These are phyloP conservation scores for Rugosomyces carneus DNA, from an alignment of 1,284 basidiomycete genomes.

Conservation along the genomic window DNA sequence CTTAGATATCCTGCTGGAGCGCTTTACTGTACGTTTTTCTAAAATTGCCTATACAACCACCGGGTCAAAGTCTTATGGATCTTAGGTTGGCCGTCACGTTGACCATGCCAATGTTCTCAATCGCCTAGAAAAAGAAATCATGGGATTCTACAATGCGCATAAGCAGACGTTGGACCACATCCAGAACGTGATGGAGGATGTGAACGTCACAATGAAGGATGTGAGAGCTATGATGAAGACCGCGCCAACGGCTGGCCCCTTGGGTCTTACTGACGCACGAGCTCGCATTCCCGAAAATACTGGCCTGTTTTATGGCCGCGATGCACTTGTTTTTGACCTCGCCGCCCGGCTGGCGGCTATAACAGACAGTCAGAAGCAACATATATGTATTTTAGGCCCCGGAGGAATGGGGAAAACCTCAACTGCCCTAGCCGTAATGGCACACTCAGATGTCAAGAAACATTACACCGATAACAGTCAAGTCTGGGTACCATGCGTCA, in stretches of 20 bases:
- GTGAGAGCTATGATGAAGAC: neutral
- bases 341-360: neutral
- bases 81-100: constrained; percentile 4
- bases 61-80: neutral
- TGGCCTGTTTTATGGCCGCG: constrained; percentile 16
- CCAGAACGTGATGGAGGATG: neutral
- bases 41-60: neutral
- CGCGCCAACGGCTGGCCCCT: neutral
- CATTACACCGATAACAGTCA: neutral
- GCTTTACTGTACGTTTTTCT: constrained; percentile 2
- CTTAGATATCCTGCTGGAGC: constrained; percentile 2
- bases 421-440: neutral
- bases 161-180: neutral
- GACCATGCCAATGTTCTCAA: neutral
- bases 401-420: constrained; percentile 12
- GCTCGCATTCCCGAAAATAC: constrained; percentile 14
- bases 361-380: constrained; percentile 3
- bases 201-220: constrained; percentile 3
- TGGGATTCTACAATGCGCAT: constrained; percentile 1
- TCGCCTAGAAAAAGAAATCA: constrained; percentile 4
- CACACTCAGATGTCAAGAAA: neutral
- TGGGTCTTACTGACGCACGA: neutral
- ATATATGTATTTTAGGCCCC: constrained; percentile 25
- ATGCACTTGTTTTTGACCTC: constrained; percentile 1
- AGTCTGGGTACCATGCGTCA: constrained; percentile 2